These are phyloP conservation scores for Sporothrix inflata DNA, from an alignment of 2,329 filamentous ascomycete species.

Conservation along the genomic window DNA sequence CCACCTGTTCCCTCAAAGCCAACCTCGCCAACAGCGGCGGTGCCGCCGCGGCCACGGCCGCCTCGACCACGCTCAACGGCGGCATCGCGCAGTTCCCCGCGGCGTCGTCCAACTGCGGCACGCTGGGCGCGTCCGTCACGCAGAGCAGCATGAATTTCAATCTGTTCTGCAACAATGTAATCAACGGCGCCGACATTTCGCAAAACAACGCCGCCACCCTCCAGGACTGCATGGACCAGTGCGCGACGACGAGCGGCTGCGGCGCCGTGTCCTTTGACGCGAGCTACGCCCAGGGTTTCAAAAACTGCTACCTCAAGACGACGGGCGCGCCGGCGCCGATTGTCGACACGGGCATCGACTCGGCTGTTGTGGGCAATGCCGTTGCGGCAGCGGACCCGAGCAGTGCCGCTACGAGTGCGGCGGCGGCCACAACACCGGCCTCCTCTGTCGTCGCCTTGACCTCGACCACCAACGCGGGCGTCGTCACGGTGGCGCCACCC, in stretches of 20 bases:
- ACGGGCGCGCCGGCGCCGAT: conserved; percentile 1
- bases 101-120: conserved; percentile 38
- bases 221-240: conserved; percentile 40
- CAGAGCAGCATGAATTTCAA: conserved; percentile 1
- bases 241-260: conserved; percentile 36
- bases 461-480: neutral
- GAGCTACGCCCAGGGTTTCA: conserved; percentile 38
- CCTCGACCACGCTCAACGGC: conserved; percentile 35
- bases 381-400: conserved; percentile 2
- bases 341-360: conserved; percentile 26
- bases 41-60: conserved; percentile 25
- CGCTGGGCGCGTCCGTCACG: conserved; percentile 32
- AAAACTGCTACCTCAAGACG: conserved; percentile 42
- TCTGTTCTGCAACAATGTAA: conserved; percentile 37
- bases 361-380: conserved; percentile 27
- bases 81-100: conserved; percentile 38
- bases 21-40: conserved; percentile 28
- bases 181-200: conserved; percentile 38
- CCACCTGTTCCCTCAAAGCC: conserved; percentile 38
- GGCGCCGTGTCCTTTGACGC: conserved; percentile 39
- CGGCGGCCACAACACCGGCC: neutral
- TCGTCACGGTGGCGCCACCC: conserved; percentile 11
- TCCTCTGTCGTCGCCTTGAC: neutral
- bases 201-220: conserved; percentile 39
- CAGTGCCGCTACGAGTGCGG: neutral